These are phyloP conservation scores for Sextonia rubra DNA, from an alignment of 164 flowering plant species.

Conservation along the genomic window DNA sequence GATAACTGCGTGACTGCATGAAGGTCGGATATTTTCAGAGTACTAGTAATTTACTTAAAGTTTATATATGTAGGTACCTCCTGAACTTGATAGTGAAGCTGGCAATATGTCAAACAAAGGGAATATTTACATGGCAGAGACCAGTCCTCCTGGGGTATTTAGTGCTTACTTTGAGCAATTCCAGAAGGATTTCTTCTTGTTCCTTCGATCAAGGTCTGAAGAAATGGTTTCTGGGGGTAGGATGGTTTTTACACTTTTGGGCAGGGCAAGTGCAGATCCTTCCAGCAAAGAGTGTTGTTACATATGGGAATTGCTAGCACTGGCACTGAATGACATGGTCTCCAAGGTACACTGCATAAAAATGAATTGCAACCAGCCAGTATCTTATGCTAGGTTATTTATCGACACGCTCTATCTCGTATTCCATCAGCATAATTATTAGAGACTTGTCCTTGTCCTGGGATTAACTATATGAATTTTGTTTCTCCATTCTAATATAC, in stretches of 20 bases:
- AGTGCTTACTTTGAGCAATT: slow-evolving; percentile 47
- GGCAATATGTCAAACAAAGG: slow-evolving; percentile 31
- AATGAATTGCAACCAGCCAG: no score
- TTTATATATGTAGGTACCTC: slow-evolving; percentile 45
- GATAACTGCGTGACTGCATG: no score
- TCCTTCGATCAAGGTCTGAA: slow-evolving; percentile 38
- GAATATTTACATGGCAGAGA: slow-evolving; percentile 39
- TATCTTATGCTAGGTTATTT: no score
- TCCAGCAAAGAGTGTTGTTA: slow-evolving; percentile 29
- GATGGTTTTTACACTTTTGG: slow-evolving; percentile 51
- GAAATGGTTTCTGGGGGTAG: slow-evolving; percentile 48
- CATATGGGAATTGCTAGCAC: slow-evolving; percentile 38
- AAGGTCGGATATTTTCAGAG: no score
- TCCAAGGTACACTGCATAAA: slow-evolving; percentile 26
- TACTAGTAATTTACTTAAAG: no score
- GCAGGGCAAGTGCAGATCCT: slow-evolving; percentile 36
- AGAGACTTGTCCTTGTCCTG: no score
- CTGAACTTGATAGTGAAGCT: slow-evolving; percentile 17
- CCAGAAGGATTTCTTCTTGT: slow-evolving; percentile 38
- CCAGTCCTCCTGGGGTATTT: slow-evolving; percentile 35
- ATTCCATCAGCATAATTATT: no score
- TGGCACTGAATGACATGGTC: slow-evolving; percentile 45
- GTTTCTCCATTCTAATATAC: no score
- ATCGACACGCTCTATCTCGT: background rate
- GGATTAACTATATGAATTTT: no score